phyloP scores from a whole-genome alignment of 805 yeast species.

The Phaffomyces antillensis region DNA sequence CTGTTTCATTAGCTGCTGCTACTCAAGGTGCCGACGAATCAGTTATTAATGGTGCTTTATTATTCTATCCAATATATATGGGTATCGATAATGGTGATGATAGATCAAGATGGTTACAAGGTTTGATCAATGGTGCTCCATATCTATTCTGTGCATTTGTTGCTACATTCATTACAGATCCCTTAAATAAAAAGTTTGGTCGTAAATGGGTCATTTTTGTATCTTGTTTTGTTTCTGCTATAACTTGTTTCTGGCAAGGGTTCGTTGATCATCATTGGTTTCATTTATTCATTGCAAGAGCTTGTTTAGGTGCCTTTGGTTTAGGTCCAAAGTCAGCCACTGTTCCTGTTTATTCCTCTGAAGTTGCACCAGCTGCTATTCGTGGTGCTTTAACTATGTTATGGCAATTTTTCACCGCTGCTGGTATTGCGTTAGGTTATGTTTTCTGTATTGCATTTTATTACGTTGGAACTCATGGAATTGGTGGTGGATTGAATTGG shows the following conservation, averaged over 20 bases:
- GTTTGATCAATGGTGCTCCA: slow-evolving; percentile 65
- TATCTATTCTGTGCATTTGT: slow-evolving; percentile 56
- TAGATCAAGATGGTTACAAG: slow-evolving; percentile 49
- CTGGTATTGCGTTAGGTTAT: slow-evolving; percentile 69
- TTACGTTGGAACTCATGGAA: slow-evolving; percentile 34
- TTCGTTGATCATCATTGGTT: slow-evolving; percentile 51
- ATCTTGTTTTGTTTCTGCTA: slow-evolving; percentile 52
- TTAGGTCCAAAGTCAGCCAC: slow-evolving; percentile 74
- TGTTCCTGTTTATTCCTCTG: slow-evolving; percentile 64
- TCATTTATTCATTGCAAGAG: slow-evolving; percentile 60
- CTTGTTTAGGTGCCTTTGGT: slow-evolving; percentile 54
- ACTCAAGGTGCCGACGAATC: slow-evolving; percentile 79
- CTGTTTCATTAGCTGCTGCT: slow-evolving; percentile 73
- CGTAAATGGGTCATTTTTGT: slow-evolving; percentile 62
- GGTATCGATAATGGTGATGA: slow-evolving; percentile 41
- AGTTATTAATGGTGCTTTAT: slow-evolving; percentile 65
- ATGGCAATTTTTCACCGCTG: slow-evolving; percentile 72
- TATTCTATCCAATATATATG: slow-evolving; percentile 51
- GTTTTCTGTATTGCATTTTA: slow-evolving; percentile 59
- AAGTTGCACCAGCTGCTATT: slow-evolving; percentile 53
- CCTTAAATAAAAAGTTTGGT: slow-evolving; percentile 47
- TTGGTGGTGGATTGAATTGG: slow-evolving; percentile 48
- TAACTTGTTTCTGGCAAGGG: slow-evolving; percentile 66
- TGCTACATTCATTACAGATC: slow-evolving; percentile 60
- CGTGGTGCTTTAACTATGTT: slow-evolving; percentile 64